A percentile compares a stretch with the other conserved stretches of the same genome.
phyloP scores from a whole-genome alignment of 805 yeast species.

The Candida berthetii region DNA sequence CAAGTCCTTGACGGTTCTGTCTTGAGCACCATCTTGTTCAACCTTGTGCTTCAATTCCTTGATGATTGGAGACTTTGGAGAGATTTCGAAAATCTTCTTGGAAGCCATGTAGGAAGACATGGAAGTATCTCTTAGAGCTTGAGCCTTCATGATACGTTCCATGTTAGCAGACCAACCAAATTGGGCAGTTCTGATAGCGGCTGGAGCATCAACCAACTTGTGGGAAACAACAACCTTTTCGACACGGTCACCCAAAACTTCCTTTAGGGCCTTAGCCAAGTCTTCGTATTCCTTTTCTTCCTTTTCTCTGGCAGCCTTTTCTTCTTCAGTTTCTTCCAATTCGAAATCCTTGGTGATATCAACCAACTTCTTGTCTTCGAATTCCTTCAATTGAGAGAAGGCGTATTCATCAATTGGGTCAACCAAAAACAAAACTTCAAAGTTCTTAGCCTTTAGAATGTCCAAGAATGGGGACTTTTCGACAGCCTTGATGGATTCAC shows the following conservation, averaged over 20 bases:
- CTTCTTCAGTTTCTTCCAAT: constrained; percentile 97
- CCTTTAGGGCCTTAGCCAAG: constrained; percentile 93
- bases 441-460: constrained; percentile 96
- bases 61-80: constrained; percentile 94
- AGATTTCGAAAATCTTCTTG: constrained; percentile 97
- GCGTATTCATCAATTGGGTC: constrained; percentile 99
- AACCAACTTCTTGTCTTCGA: constrained; percentile 97
- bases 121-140: constrained; percentile 96
- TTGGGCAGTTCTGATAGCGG: constrained; percentile 99
- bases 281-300: constrained; percentile 90
- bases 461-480: constrained; percentile 99
- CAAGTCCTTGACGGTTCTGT: constrained; percentile 96
- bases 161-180: constrained; percentile 99
- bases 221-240: constrained; percentile 99
- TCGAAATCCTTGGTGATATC: constrained; percentile 99
- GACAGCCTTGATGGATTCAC: constrained; percentile 96
- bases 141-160: constrained; percentile 99
- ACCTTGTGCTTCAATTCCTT: constrained; percentile 95
- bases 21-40: constrained; percentile 95
- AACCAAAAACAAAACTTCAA: constrained; percentile 94
- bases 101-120: constrained; percentile 99
- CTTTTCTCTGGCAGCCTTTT: constrained; percentile 89
- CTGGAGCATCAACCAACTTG: constrained; percentile 97
- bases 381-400: constrained; percentile 98
- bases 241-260: constrained; percentile 95